Evolutionary conservation across 208 protist species (phyloP), one percentile per base, ranked within the genome.

Genomic region (Crithidia thermophila): DNA sequence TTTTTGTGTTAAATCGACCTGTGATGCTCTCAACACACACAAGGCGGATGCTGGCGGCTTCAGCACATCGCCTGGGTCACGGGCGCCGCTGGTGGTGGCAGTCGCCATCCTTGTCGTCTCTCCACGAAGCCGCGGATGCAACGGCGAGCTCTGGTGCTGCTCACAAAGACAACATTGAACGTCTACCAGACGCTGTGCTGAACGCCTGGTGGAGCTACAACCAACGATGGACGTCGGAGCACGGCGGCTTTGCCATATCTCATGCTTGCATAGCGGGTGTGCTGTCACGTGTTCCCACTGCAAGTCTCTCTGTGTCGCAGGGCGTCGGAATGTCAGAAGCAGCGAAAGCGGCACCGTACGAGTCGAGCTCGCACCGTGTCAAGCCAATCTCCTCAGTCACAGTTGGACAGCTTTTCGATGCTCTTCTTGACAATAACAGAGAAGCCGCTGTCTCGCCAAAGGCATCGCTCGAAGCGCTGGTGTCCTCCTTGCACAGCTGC

Each of bases 181-280:
- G 7, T 10, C 59, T 74, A 0, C 68, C 68, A 10, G 59, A 61
- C 7, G 59, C 59, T 16, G 68, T 61, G 14, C 27, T 61, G 9
- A 40, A 67, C 10, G 59, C 59, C 25, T 74, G 40, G 42, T 18
- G 59, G 46, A 56, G 27, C 13, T 3, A 31, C 28, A 11, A 43
- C 13, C 10, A 10, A n/a, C n/a, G n/a, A n/a, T 61, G 55, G 55
- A 16, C 6, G 27, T 11, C 5, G 39, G 13, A 49, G 27, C 21
- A 36, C 27, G 8, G 27, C 9, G 25, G 55, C 4, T 0, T 3
- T 31, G 21, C 21, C 10, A n/a, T 28, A 31, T 5, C 2, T 14
- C 50, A 2, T n/a, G 3, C 4, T 57, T 37, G 36, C 6, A 4
- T 31, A 23, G 28, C 50, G 31, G 50, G 40, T 4, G 33, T 69